Base-by-base conservation (phyloP, 805 yeast genomes). In the Saccharomycopsis fibuligera region DNA sequence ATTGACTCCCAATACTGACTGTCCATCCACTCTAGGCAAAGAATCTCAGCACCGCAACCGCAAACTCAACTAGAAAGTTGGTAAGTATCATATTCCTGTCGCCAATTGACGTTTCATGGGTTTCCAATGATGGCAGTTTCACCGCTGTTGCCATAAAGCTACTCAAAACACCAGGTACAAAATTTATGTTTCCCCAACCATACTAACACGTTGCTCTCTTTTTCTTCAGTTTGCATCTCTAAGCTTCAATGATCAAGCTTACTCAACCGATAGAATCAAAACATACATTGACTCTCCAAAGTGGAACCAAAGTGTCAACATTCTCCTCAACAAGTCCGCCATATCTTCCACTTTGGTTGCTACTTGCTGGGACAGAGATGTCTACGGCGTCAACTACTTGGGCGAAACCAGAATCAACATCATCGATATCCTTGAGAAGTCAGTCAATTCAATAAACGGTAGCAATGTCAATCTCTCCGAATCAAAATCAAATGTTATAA, bases 401-500 rank as follows among this genome's bases (percentile, higher is more conserved):
- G 55, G 55, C 10, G 55, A 52, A 37, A 24, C 47, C 17, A 33
- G 49, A 36, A 49, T 52, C 27, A 52, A 49, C 30, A 19, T 52
- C 2, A 35, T 49, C 8, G 51, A 48, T 22, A 40, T 52, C 17
- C 47, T 52, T 23, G 19, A 42, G 10, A 51, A 48, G 14, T n/a
- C 60, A 2, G 31, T 63, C 10, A 22, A 49, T 5, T 58, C 57
- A 10, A 35, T 59, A 2, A 51, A 60, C 3, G 16, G 16, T 33
- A 47, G 50, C 8, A 56, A 52, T 31, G n/a, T n/a, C n/a, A n/a
- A n/a, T n/a, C n/a, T n/a, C n/a, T 25, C 36, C 6, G 40, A 46
- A 6, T 24, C n/a, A 10, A 37, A 31, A 5, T 41, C 23, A 8
- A 37, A 33, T 9, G 36, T 16, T n/a, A 21, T 54, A 3, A 55